These are phyloP conservation scores for Coemansia sp. DNA, from an alignment of 192 early-diverging fungal species.

Conservation along the genomic window DNA sequence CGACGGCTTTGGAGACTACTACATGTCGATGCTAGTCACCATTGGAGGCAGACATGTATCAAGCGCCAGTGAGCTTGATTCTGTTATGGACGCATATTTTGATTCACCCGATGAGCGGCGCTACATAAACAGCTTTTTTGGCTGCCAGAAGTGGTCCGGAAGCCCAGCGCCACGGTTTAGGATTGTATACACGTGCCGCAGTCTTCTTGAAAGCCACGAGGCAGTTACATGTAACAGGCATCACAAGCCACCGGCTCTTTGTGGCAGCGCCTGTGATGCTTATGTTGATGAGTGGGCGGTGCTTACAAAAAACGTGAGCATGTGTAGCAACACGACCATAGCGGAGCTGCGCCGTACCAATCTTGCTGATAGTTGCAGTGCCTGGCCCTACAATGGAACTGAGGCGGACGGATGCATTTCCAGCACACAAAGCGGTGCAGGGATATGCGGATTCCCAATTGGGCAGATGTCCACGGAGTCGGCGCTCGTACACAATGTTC, in stretches of 20 bases:
- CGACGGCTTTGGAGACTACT: conserved; percentile 22
- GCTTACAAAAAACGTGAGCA: conserved; percentile 14
- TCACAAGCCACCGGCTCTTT: conserved; percentile 19
- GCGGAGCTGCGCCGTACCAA: conserved; percentile 25
- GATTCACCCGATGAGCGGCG: conserved; percentile 21
- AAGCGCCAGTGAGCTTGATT: conserved; percentile 29
- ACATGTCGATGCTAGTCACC: conserved; percentile 25
- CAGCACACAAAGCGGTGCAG: conserved; percentile 25
- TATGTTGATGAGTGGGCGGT: conserved; percentile 30
- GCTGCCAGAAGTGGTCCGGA: conserved; percentile 38
- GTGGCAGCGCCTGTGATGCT: conserved; percentile 12
- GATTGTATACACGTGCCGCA: conserved; percentile 44
- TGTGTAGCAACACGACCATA: conserved; percentile 23
- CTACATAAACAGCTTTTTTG: conserved; percentile 36
- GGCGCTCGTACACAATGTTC: neutral
- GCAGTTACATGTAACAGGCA: conserved; percentile 26
- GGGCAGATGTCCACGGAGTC: neutral
- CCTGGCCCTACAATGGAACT: conserved; percentile 36
- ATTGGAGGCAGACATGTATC: conserved; percentile 23
- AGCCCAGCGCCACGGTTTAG: conserved; percentile 27
- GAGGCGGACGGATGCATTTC: conserved; percentile 12
- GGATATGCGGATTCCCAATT: conserved; percentile 25
- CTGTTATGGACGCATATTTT: conserved; percentile 38
- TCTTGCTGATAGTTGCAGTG: conserved; percentile 17
- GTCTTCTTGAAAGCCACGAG: conserved; percentile 34